Evolutionary conservation across 2,329 filamentous ascomycete genomes (phyloP), one percentile per base, ranked within the genome.

Genomic region (Alternaria angustiovoidea): DNA sequence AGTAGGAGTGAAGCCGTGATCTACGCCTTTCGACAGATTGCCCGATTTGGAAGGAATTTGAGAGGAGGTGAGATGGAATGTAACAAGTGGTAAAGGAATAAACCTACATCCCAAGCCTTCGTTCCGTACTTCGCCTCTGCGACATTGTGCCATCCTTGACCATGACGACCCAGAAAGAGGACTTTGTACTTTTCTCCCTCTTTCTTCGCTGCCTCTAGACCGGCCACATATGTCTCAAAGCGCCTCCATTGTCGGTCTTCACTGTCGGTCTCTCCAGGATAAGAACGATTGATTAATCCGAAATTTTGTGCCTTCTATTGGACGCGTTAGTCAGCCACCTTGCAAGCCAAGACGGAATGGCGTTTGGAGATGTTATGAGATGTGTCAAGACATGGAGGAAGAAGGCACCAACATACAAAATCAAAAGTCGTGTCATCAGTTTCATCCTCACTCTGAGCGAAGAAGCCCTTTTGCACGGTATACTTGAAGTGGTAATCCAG

Each of bases 71-170:
- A 12, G 14, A 26, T 30, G 34, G 41, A 18, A 14, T 11, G 8
- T 3, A 18, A 24, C 32, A 20, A 18, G 18, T 32, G 34, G 1
- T 34, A 7, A 7, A 46, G 28, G 30, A 49, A 16, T 7, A 24
- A 44, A 79, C 85, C 68, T 75, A 86, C 86, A 72, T 91, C 88
- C 89, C 89, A 91, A 6, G 85, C 86, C 7, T 85, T 82, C 0
- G 88, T 91, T 30, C 89, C 89, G 68, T 90, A 91, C 69, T 83
- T 89, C n/a, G 81, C 79, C 77, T 91, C 87, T 8, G 89, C 89
- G 16, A 87, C 86, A 71, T 89, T 89, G 71, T 89, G 85, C 59
- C 80, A 81, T 0, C 90, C 90, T 75, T 92, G 85, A 9, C 90
- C 90, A 73, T 92, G 90, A 39, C 90, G 85, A 20, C 86, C 89